These are phyloP conservation scores for Suillus occidentalis DNA, from an alignment of 768 basidiomycete genomes.

Conservation along the genomic window DNA sequence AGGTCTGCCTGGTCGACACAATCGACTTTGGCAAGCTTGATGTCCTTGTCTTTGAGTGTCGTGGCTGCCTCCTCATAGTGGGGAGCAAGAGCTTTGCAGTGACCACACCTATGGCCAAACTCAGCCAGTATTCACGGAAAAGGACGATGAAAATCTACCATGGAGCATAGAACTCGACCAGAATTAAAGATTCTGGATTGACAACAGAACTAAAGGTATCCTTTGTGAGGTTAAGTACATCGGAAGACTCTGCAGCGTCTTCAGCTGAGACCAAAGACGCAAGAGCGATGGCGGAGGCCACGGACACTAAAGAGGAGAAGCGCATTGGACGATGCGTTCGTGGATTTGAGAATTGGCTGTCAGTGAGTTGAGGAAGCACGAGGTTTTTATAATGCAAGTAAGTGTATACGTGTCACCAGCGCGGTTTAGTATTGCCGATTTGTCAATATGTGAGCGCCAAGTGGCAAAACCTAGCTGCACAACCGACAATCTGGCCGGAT, in stretches of 20 bases:
- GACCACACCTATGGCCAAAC: slow-evolving; percentile 68
- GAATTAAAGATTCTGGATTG: slow-evolving; percentile 65
- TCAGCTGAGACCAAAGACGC: slow-evolving; percentile 55
- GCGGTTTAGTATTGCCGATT: background rate
- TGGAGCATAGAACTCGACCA: slow-evolving; percentile 95
- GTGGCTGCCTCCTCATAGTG: slow-evolving; percentile 96
- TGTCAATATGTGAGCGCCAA: background rate
- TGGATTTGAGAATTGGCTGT: slow-evolving; percentile 15
- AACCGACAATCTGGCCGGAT: background rate
- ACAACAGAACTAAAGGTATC: slow-evolving; percentile 69
- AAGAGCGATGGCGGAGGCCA: slow-evolving; percentile 54
- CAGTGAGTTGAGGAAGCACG: slow-evolving; percentile 14
- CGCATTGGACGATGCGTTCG: slow-evolving; percentile 52
- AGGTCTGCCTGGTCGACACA: slow-evolving; percentile 94
- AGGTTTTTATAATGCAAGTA: slow-evolving; percentile 22
- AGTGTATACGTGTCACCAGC: slow-evolving; percentile 32
- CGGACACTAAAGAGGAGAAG: slow-evolving; percentile 48
- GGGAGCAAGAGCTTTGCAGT: slow-evolving; percentile 94
- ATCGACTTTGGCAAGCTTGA: slow-evolving; percentile 95
- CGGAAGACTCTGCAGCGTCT: slow-evolving; percentile 49
- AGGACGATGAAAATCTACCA: slow-evolving; percentile 47
- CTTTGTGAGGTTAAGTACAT: slow-evolving; percentile 78
- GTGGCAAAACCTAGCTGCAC: background rate
- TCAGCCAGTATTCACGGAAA: background rate
- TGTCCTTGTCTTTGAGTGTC: slow-evolving; percentile 82